Conservation (phyloP, 208 protist species). For the Borovskyia barvae region DNA sequence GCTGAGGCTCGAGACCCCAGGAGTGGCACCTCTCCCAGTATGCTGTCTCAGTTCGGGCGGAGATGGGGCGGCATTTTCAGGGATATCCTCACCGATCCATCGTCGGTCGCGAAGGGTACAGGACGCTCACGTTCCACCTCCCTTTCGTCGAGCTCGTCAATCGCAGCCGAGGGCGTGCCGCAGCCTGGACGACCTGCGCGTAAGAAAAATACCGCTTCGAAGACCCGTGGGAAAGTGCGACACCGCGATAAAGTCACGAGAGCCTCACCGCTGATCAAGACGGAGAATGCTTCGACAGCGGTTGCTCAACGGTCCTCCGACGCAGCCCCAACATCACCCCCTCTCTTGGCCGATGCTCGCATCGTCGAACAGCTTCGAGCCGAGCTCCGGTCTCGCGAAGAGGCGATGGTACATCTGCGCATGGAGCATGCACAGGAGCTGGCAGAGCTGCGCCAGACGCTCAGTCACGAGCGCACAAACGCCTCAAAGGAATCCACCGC, state of each 20-base stretch:
- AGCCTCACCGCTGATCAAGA: no score
- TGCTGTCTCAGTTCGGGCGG: constrained; percentile 33
- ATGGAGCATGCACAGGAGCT: constrained; percentile 47
- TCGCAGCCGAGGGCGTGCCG: no score
- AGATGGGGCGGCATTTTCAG: constrained; percentile 57
- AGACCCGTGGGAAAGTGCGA: no score
- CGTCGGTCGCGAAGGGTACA: no score
- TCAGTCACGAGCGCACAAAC: constrained; percentile 37
- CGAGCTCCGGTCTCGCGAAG: constrained; percentile 34
- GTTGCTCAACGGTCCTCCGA: no score
- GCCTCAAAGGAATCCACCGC: constrained; percentile 44
- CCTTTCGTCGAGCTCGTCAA: background rate
- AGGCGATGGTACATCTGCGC: constrained; percentile 40
- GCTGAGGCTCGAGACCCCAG: no score
- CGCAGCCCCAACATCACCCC: no score
- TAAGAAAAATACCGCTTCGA: background rate
- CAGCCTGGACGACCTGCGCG: background rate
- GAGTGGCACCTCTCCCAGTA: constrained; percentile 1
- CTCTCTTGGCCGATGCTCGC: constrained; percentile 14
- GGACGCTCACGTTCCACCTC: background rate
- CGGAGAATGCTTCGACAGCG: no score
- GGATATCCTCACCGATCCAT: constrained; percentile 29
- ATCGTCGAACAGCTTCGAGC: constrained; percentile 23
- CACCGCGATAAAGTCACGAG: no score
- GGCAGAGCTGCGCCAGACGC: constrained; percentile 42